Evolutionary conservation across 345 rosid genomes (phyloP).

Genomic region (Lumnitzera littorea): DNA sequence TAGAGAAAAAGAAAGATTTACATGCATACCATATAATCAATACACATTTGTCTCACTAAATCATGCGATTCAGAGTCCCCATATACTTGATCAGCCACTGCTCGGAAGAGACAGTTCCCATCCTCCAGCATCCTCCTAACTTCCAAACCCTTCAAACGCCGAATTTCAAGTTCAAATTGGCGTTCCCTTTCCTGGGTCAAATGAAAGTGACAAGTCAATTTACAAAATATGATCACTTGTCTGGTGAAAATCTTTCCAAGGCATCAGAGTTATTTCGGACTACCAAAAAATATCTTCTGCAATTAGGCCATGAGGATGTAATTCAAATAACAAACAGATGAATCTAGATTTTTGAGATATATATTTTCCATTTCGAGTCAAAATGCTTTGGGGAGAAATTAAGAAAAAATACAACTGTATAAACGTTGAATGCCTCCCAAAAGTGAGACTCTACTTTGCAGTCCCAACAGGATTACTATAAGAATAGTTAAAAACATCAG

Average conservation of each 20-base stretch:
- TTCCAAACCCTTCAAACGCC: conserved; percentile 68
- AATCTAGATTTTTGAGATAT: no score
- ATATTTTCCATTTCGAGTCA: no score
- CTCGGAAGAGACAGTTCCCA: conserved; percentile 97
- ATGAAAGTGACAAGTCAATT: conserved; percentile 4
- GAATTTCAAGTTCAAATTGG: conserved; percentile 82
- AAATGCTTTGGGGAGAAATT: no score
- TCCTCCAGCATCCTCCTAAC: conserved; percentile 94
- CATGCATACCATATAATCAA: conserved; percentile 81
- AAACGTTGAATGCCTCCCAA: no score
- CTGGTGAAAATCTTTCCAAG: no score
- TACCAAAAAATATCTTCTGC: no score
- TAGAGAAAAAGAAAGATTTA: neutral
- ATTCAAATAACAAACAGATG: no score
- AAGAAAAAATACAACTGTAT: neutral
- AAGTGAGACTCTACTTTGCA: neutral
- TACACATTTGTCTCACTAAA: conserved; percentile 81
- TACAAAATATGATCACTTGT: no score
- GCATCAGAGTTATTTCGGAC: no score
- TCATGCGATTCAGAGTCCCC: conserved; percentile 88
- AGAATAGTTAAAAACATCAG: neutral
- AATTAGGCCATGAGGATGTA: no score
- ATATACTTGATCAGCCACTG: conserved; percentile 97
- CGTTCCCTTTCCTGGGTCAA: conserved; percentile 78
- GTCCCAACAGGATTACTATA: neutral